These are phyloP conservation scores for Russula foetens DNA, from an alignment of 768 basidiomycete species.

Conservation along the genomic window DNA sequence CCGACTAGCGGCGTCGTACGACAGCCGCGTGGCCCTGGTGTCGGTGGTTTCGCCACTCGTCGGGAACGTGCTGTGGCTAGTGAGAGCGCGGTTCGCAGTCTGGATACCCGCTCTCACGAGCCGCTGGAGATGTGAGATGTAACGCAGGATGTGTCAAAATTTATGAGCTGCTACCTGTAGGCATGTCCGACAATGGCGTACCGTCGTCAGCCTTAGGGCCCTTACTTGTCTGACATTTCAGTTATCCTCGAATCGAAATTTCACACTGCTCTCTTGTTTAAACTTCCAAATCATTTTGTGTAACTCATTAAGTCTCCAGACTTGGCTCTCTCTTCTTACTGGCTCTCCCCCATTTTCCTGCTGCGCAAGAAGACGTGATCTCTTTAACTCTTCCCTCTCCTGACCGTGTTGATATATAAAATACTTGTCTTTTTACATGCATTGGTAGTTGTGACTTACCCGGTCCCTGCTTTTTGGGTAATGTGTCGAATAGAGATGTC, in stretches of 20 bases:
- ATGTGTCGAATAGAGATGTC: constrained; percentile 16
- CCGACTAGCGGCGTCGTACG: constrained; percentile 53
- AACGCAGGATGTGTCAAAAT: not conserved
- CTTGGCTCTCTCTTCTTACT: constrained; percentile 12
- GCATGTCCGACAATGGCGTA: constrained; percentile 3
- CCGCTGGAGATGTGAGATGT: constrained; percentile 47
- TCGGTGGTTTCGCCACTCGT: constrained; percentile 63
- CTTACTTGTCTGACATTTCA: constrained; percentile 5
- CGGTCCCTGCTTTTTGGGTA: constrained; percentile 20
- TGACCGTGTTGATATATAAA: constrained; percentile 13
- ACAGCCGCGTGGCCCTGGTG: constrained; percentile 79
- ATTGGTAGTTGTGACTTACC: constrained; percentile 18
- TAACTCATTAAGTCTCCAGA: constrained; percentile 18
- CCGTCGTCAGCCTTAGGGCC: not conserved
- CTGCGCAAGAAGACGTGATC: constrained; percentile 23
- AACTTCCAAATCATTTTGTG: constrained; percentile 15
- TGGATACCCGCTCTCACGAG: constrained; percentile 82
- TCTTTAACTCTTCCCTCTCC: constrained; percentile 1
- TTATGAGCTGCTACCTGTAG: not conserved
- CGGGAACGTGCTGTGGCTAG: constrained; percentile 31
- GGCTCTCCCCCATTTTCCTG: constrained; percentile 19
- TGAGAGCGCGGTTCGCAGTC: constrained; percentile 51
- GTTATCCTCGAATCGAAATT: constrained; percentile 6
- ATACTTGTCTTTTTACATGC: constrained; percentile 14
- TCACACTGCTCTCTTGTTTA: constrained; percentile 10